A percentile compares a stretch with the other conserved stretches of the same genome.
Conservation (phyloP, 2,329 filamentous ascomycete genomes). For the Diaporthe sp. region DNA sequence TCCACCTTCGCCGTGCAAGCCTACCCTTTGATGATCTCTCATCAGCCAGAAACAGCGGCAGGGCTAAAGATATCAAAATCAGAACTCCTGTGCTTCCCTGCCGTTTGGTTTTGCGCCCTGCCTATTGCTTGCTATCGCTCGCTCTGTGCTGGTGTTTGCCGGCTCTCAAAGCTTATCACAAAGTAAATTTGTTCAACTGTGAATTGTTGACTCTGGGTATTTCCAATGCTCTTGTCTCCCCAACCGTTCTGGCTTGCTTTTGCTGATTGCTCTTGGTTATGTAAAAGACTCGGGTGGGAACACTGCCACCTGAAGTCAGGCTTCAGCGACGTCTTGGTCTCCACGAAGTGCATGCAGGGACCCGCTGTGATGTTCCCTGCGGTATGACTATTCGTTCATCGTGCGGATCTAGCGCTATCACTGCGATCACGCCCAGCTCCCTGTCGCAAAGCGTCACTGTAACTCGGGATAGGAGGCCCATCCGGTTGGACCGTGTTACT, state of each 20-base stretch:
- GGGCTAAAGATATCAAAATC: conserved; percentile 6
- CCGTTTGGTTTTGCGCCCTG: conserved; percentile 1
- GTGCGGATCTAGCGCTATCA: conserved; percentile 51
- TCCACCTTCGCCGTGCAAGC: conserved; percentile 36
- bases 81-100: conserved; percentile 31
- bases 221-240: conserved; percentile 30
- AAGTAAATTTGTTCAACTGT: conserved; percentile 21
- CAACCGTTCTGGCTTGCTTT: conserved; percentile 4
- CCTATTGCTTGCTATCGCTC: conserved; percentile 21
- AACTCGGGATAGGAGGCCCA: conserved; percentile 82
- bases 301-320: neutral
- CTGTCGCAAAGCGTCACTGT: conserved; percentile 78
- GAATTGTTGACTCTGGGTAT: conserved; percentile 32
- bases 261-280: conserved; percentile 8
- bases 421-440: conserved; percentile 62
- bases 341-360: too few species aligned
- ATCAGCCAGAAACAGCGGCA: conserved; percentile 25
- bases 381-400: conserved; percentile 2
- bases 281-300: conserved; percentile 9
- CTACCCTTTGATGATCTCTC: neutral
- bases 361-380: neutral
- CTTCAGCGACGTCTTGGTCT: neutral
- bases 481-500: conserved; percentile 45
- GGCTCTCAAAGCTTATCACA: conserved; percentile 26
- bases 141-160: conserved; percentile 28